Base-by-base conservation (phyloP, 2,329 filamentous ascomycete genomes). In the Fulvia fulva region DNA sequence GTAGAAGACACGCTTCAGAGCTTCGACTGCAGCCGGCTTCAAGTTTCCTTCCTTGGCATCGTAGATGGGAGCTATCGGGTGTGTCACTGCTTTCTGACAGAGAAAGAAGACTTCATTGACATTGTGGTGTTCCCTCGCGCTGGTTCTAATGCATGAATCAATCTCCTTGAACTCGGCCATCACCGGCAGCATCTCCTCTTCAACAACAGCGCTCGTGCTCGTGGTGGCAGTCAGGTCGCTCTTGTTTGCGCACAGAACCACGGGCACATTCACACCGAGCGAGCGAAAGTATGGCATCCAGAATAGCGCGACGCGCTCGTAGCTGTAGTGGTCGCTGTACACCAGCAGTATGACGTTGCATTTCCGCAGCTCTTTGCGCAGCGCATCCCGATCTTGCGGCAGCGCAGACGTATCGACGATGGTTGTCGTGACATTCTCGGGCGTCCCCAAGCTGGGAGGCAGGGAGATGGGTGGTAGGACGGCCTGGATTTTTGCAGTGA, bases 281-380 rank as follows among this genome's bases (percentile, higher is more conserved):
- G 92, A 96, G 61, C 94, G 89, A 71, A 99, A 97, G 75, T 97
- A 95, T 11, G 94, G 94, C 84, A 99, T 89, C 94, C 94, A 99
- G 75, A 97, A 99, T 47, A 99, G 81, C 3, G 93, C 94, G 3
- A 99, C 92, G 37, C 94, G 83, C 73, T 99, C 94, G 78, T 97
- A 99, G 81, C 92, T 97, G 79, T 99, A 99, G 76, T 97, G 93
- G 74, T 99, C 94, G 65, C 92, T 92, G 75, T 99, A 99, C 55
- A 99, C 92, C 45, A 99, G 85, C 19, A 97, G 82, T 64, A 99
- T 97, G 65, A 97, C 93, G 73, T 97, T 99, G 70, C 89, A 94
- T 75, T 97, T 97, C 64, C 94, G 87, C 62, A 99, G 92, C 77
- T 97, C 94, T 73, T 94, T 94, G 61, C 92, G 88, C 59, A 99